Base-by-base conservation (phyloP, 192 early-diverging fungal species). In the Backusella macrospora region DNA sequence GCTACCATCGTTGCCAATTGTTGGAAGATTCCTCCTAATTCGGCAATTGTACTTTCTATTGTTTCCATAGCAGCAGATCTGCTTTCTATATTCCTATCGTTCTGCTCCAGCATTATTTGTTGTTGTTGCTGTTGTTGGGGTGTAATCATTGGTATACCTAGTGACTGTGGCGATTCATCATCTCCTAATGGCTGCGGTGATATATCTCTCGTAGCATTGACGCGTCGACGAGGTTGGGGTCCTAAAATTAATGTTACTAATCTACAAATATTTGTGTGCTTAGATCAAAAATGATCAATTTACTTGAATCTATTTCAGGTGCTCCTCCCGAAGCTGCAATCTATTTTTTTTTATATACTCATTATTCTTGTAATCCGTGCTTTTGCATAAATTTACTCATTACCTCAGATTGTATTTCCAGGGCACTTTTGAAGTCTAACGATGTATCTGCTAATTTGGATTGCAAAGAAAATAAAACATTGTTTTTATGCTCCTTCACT, bases 1-100 rank as follows among this genome's bases (percentile, higher is more conserved):
- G 93, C 90, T 6, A 97, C 87, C 86, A 97, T 92, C 6, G 87
- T 84, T 10, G 94, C 93, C 72, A 97, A 88, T 76, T 95, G 90
- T 70, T 89, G 89, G 76, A 96, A 97, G 37, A 96, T 94, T 73
- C 90, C 88, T 7, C 94, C 94, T 18, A 99, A 91, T 78, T 99
- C 98, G 0, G 96, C 92, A 72, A 99, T 97, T 6, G 98, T 99
- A 7, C 91, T 90, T 80, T 99, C 97, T 78, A 99, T 98, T 6
- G 93, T 93, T 76, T 95, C 94, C 72, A 99, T 97, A 0, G 97
- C 96, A 10, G 91, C 90, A 3, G 92, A 88, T 39, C 98, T 90
- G 71, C 88, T 90, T 72, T 98, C 93, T 63, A 99, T 86, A 78
- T 96, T 94, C 65, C 90, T 87, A 59, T 90, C 90, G 82, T 93